Evolutionary conservation across 176 grass and related monocot species (phyloP).

Genomic region (Zoysia pacifica): DNA sequence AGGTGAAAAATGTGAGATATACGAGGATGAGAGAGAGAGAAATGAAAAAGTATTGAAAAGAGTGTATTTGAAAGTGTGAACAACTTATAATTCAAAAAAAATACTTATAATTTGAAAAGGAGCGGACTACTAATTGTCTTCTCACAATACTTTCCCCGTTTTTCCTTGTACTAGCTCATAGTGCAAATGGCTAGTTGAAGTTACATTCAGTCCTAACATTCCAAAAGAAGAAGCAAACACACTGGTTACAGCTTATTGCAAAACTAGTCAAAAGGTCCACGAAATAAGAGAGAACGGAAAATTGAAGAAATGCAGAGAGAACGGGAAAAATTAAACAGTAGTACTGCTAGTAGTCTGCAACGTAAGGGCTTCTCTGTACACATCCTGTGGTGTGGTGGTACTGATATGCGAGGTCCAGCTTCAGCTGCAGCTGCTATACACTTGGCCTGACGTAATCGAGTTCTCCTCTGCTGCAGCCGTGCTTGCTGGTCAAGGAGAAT

Average conservation of each 20-base stretch:
- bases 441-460: constrained; percentile 1
- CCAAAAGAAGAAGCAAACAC: neutral
- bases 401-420: constrained; percentile 3
- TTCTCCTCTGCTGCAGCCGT: neutral
- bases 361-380: constrained; percentile 27
- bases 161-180: neutral
- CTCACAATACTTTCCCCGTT: neutral
- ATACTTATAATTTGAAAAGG: too few relatives aligned
- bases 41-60: too few relatives aligned
- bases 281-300: neutral
- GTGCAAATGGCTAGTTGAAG: neutral
- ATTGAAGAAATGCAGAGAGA: neutral
- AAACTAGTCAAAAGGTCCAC: neutral
- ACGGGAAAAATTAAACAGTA: neutral
- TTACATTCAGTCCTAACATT: neutral
- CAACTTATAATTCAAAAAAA: too few relatives aligned
- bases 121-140: neutral
- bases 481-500: neutral
- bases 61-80: too few relatives aligned
- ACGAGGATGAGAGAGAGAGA: too few relatives aligned
- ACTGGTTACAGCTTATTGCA: constrained; percentile 7
- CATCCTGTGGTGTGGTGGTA: neutral
- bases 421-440: constrained; percentile 43
- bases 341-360: neutral
- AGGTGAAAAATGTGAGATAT: too few relatives aligned